Conservation (phyloP, 495 filamentous ascomycete species). For the Terfezia boudieri region DNA sequence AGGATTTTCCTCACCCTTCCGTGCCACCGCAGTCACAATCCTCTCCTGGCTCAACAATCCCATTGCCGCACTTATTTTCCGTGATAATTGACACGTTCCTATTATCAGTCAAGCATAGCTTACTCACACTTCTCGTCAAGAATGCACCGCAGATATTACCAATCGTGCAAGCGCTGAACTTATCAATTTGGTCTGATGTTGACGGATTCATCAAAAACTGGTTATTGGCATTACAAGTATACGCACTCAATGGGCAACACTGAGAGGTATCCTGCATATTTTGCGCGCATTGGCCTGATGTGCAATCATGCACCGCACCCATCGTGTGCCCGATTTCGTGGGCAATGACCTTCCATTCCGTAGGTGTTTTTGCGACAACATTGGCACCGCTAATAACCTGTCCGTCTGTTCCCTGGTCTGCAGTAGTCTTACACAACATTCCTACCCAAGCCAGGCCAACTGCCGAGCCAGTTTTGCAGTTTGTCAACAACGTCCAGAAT, state of each 20-base stretch:
- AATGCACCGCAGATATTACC: constrained; percentile 93
- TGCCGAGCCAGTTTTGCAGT: constrained; percentile 61
- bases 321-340: constrained; percentile 93
- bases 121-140: constrained; percentile 53
- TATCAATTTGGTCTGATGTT: constrained; percentile 42
- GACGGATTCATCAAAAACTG: constrained; percentile 91
- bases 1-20: constrained; percentile 24
- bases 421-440: constrained; percentile 50
- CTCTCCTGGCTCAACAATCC: constrained; percentile 84
- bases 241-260: constrained; percentile 62
- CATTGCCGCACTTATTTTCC: constrained; percentile 78
- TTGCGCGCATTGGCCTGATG: constrained; percentile 37
- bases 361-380: constrained; percentile 62
- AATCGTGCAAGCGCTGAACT: constrained; percentile 71
- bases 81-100: constrained; percentile 65
- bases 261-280: constrained; percentile 43
- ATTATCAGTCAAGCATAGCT: constrained; percentile 58
- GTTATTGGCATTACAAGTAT: constrained; percentile 49
- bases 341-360: constrained; percentile 91
- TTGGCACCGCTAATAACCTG: constrained; percentile 48
- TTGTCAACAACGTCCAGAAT: constrained; percentile 83
- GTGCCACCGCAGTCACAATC: constrained; percentile 87
- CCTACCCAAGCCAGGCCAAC: constrained; percentile 90
- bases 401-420: constrained; percentile 14
- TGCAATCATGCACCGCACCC: constrained; percentile 89